Percentiles rank a stretch among this genome's conserved stretches.
Evolutionary conservation across 2,329 filamentous ascomycete genomes (phyloP).

Genomic region (Amesomyces nigricolor): DNA sequence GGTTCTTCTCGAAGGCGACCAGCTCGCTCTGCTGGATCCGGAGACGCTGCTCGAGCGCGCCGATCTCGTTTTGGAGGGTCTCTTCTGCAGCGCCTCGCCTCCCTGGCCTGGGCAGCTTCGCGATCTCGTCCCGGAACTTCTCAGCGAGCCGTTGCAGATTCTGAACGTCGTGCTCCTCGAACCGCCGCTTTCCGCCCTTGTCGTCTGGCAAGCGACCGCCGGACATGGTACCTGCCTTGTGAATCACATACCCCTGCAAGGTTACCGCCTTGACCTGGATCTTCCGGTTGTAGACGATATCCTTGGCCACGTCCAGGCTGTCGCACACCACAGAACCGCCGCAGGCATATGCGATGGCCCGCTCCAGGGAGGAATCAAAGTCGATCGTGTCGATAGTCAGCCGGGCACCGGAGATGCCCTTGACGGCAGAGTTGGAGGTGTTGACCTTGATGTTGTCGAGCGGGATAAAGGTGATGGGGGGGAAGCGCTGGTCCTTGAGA

Average conservation of each 20-base stretch:
- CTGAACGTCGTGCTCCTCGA: conserved; percentile 85
- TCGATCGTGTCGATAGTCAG: conserved; percentile 95
- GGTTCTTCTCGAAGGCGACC: conserved; percentile 72
- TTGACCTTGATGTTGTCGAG: conserved; percentile 97
- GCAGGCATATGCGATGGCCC: conserved; percentile 91
- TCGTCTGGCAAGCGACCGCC: conserved; percentile 77
- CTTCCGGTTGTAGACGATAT: conserved; percentile 77
- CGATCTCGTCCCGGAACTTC: conserved; percentile 71
- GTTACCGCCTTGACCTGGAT: conserved; percentile 93
- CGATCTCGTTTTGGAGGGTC: conserved; percentile 69
- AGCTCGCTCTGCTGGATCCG: conserved; percentile 69
- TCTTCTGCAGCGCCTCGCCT: conserved; percentile 75
- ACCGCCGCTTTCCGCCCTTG: conserved; percentile 71
- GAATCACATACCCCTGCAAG: conserved; percentile 90
- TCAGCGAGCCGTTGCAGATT: conserved; percentile 72
- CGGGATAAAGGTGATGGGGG: conserved; percentile 90
- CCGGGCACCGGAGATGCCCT: conserved; percentile 78
- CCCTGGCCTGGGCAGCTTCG: conserved; percentile 72
- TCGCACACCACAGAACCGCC: conserved; percentile 95
- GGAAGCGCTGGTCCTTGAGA: conserved; percentile 80
- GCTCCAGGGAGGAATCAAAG: conserved; percentile 80
- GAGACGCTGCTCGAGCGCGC: conserved; percentile 72
- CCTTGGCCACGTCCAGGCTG: conserved; percentile 75
- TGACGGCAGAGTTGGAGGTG: conserved; percentile 81
- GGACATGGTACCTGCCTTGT: conserved; percentile 95